These are phyloP conservation scores for Blepharisma stoltei DNA, from an alignment of 73 alveolate species.

Conservation along the genomic window DNA sequence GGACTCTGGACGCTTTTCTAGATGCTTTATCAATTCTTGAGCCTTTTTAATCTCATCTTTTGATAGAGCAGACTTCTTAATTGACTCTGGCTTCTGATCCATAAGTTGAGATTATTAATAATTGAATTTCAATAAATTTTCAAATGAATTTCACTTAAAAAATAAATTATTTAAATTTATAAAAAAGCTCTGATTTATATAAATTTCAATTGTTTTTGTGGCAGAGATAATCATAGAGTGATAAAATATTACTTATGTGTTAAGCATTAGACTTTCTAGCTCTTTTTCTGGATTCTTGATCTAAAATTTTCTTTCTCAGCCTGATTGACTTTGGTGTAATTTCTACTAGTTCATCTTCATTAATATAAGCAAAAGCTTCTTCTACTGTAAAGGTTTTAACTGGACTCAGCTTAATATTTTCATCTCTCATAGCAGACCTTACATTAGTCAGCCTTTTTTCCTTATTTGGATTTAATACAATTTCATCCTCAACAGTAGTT, in stretches of 20 bases:
- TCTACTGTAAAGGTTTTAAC: slow-evolving; percentile 56
- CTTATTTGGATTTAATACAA: slow-evolving; percentile 77
- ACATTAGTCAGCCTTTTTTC: slow-evolving; percentile 71
- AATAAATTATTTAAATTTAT: too few relatives aligned
- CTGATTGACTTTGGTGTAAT: slow-evolving; percentile 84
- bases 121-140: too few relatives aligned
- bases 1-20: slow-evolving; percentile 63
- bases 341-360: slow-evolving; percentile 80
- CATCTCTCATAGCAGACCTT: slow-evolving; percentile 66
- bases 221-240: too few relatives aligned
- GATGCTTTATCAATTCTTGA: slow-evolving; percentile 32
- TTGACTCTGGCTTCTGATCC: too few relatives aligned
- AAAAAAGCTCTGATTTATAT: too few relatives aligned
- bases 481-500: slow-evolving; percentile 66
- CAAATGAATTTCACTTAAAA: too few relatives aligned
- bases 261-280: not conserved
- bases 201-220: too few relatives aligned
- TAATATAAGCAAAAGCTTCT: slow-evolving; percentile 73
- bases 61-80: slow-evolving; percentile 23
- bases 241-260: too few relatives aligned
- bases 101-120: too few relatives aligned
- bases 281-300: slow-evolving; percentile 56
- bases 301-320: slow-evolving; percentile 72
- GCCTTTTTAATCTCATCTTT: slow-evolving; percentile 40
- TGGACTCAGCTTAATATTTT: slow-evolving; percentile 60